A percentile compares a stretch with the other conserved stretches of the same genome.
phyloP scores from a whole-genome alignment of 192 early-diverging fungal species.

The Dissophora ornata region DNA sequence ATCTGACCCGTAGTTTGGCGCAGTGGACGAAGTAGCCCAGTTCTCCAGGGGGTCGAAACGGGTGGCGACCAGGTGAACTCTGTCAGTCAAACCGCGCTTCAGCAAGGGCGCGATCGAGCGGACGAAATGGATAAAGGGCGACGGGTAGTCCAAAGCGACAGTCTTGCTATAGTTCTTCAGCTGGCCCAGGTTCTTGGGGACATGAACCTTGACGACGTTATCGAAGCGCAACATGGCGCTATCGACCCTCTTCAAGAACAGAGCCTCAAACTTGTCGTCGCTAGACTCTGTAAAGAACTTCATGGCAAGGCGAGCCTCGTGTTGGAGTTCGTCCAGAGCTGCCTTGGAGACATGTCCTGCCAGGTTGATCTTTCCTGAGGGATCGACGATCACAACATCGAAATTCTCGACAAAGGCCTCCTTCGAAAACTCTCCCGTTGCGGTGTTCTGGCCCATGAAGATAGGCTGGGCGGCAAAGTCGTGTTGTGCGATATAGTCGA shows the following conservation, averaged over 20 bases:
- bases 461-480: slow-evolving; percentile 73
- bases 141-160: slow-evolving; percentile 56
- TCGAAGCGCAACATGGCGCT: slow-evolving; percentile 74
- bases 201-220: slow-evolving; percentile 68
- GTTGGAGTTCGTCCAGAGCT: slow-evolving; percentile 76
- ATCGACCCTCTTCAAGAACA: slow-evolving; percentile 82
- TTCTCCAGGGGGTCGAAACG: slow-evolving; percentile 43
- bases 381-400: slow-evolving; percentile 89
- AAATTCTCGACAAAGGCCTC: slow-evolving; percentile 70
- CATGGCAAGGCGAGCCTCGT: slow-evolving; percentile 75
- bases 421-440: slow-evolving; percentile 68
- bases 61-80: slow-evolving; percentile 57
- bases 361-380: slow-evolving; percentile 86
- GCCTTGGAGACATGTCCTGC: slow-evolving; percentile 74
- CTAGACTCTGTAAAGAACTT: slow-evolving; percentile 70
- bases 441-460: slow-evolving; percentile 74
- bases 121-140: slow-evolving; percentile 60
- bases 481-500: slow-evolving; percentile 84
- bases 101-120: slow-evolving; percentile 58
- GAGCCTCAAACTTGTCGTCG: slow-evolving; percentile 77
- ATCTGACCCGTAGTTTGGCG: slow-evolving; percentile 38
- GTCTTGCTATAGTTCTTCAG: slow-evolving; percentile 39
- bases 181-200: slow-evolving; percentile 32
- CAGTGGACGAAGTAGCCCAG: slow-evolving; percentile 56
- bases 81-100: slow-evolving; percentile 61